Base-by-base conservation (phyloP, 1,284 basidiomycete species). In the Chalciporus piperatoides region DNA sequence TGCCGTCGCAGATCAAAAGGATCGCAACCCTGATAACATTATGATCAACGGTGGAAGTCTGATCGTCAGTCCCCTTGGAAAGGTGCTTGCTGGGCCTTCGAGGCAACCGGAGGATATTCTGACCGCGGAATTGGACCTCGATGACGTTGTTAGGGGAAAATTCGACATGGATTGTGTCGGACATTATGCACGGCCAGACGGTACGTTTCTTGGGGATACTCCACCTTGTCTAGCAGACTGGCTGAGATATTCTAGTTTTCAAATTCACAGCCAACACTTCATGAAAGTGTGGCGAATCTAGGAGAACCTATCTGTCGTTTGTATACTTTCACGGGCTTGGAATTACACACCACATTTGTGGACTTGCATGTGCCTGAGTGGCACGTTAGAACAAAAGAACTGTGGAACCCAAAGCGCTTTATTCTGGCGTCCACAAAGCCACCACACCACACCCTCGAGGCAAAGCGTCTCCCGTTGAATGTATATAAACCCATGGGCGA, bases 111-210 rank as follows among this genome's bases (percentile, higher is more conserved):
- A 86, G 58, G 86, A 81, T 10, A 70, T 86, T 0, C 61, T 90
- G 40, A 80, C 79, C 4, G 86, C 83, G 0, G 77, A 82, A 56
- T 61, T 90, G 48, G 80, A 87, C 62, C 60, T 85, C 51, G 75
- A 81, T 51, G 78, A 83, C 50, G 69, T 82, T 44, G 54, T 79
- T 4, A 71, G 84, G 41, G 84, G 84, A 24, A 86, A 86, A 66
- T 83, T 86, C 58, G 86, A 90, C 62, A 67, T 90, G 49, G 87
- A 89, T 61, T 74, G 78, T 3, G 75, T 78, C 0, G 87, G 86
- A 14, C 84, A 87, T 66, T 88, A 89, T 64, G 75, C 82, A 1
- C 64, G 86, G 51, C 74, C 78, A 33, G 84, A 86, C 63, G 65
- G 81, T 83, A 58, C 58, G 80, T 62, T 8, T n/a, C 28, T 23